Percentiles rank a stretch among this genome's conserved stretches.
Evolutionary conservation across 768 basidiomycete genomes (phyloP).

Genomic region (Suillus variegatus): DNA sequence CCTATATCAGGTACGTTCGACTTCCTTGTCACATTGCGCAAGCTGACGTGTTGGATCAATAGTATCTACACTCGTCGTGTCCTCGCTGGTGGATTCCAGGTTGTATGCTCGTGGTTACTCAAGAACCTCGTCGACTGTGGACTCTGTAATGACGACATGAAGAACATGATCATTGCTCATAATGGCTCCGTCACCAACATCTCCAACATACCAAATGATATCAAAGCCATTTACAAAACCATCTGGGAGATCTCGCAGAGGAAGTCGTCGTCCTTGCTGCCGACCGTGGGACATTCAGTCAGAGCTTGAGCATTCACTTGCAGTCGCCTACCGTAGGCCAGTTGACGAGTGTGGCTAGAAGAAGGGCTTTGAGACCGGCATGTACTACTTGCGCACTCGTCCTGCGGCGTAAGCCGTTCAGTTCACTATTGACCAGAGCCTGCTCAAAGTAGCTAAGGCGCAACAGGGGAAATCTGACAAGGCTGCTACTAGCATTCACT

Average conservation of each 20-base stretch:
- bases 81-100: slow-evolving; percentile 98
- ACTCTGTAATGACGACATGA: slow-evolving; percentile 98
- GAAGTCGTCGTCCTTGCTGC: slow-evolving; percentile 97
- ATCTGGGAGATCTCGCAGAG: slow-evolving; percentile 99
- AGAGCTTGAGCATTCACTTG: slow-evolving; percentile 92
- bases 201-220: slow-evolving; percentile 70
- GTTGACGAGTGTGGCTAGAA: slow-evolving; percentile 98
- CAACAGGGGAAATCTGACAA: too few species aligned
- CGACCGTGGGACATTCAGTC: slow-evolving; percentile 95
- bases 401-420: slow-evolving; percentile 81
- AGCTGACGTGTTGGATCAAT: slow-evolving; percentile 39
- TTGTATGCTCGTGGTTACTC: slow-evolving; percentile 99
- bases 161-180: slow-evolving; percentile 98
- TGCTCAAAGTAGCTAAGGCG: too few species aligned
- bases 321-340: slow-evolving; percentile 88
- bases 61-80: slow-evolving; percentile 99
- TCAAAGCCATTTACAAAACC: slow-evolving; percentile 84
- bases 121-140: slow-evolving; percentile 93
- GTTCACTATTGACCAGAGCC: too few species aligned
- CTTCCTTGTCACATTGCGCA: not conserved
- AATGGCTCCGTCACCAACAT: slow-evolving; percentile 89
- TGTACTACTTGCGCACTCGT: slow-evolving; percentile 95
- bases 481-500: too few species aligned
- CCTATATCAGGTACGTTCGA: slow-evolving; percentile 82
- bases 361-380: slow-evolving; percentile 97